Evolutionary conservation across 352 stramenopile genomes (phyloP), one percentile per base, ranked within the genome.

Genomic region (Aphanomyces stellatus): DNA sequence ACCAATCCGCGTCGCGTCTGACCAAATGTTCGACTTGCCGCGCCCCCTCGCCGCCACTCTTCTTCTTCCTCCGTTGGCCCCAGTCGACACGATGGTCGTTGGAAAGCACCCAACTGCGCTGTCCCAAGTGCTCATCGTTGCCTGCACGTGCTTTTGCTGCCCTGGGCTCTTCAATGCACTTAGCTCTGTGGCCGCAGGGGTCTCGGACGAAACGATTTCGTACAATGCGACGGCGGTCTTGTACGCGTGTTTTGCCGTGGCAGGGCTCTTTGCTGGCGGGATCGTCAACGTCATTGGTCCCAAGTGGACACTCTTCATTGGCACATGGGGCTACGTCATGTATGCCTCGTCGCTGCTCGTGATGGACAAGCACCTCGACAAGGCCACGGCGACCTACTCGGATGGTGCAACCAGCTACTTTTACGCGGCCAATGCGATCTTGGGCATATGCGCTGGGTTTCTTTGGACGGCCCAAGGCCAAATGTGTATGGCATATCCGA

Each of bases 391-490:
- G 37, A 43, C 37, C 8, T 43, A 43, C 37, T 43, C 37, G 37
- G 37, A 27, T 35, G 31, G 30, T 10, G 51, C 63, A 13, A 31
- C 51, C 25, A 53, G 25, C 10, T 33, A 65, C 34, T 72, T 69
- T 27, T 72, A 72, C 53, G 25, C 59, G 0, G 81, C 77, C 2
- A 85, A 82, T 10, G 72, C 53, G 0, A 27, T 77, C 8, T 65
- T 90, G 10, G 87, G 87, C 6, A 42, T 77, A 31, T 82, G 80
- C 8, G 87, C 87, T 6, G 80, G 77, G 0, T 74, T 90, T 5
- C 74, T 95, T 2, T 95, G 85, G 87, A 90, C 81, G 3, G 79
- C 82, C 15, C 83, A 95, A 43, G 84, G 86, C 11, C 68, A 74
- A 10, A 79, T 93, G 67, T 73, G 87, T 24, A 75, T 93, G 66